Conservation (phyloP, 441 rosid genomes). For the Jatropha multifida region DNA sequence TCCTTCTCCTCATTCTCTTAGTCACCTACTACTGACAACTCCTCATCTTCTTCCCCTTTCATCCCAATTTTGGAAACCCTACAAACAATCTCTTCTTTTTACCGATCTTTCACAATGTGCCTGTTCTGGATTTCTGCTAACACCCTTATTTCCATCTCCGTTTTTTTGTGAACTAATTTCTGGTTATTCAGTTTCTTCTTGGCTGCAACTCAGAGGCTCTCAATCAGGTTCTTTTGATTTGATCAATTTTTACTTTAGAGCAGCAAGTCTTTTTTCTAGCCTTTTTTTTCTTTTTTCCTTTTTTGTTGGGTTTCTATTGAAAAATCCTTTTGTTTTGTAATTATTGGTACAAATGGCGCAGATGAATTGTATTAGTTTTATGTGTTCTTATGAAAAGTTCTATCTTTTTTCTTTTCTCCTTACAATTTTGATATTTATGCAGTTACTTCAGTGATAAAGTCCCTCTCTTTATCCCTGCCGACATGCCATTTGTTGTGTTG, state of each 20-base stretch:
- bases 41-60: slow-evolving; percentile 37
- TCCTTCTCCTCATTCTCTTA: slow-evolving; percentile 17
- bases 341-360: background rate
- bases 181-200: slow-evolving; percentile 7
- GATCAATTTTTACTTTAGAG: background rate
- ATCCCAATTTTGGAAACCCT: slow-evolving; percentile 15
- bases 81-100: slow-evolving; percentile 29
- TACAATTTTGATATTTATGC: background rate
- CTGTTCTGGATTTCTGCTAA: slow-evolving; percentile 18
- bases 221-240: slow-evolving; percentile 16
- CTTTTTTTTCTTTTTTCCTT: background rate
- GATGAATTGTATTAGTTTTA: background rate
- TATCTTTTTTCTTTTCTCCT: background rate
- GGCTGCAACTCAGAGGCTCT: slow-evolving; percentile 5
- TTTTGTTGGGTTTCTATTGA: background rate
- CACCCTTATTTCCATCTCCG: slow-evolving; percentile 17
- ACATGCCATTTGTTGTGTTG: background rate
- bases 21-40: slow-evolving; percentile 58
- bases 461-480: slow-evolving; percentile 7
- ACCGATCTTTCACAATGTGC: slow-evolving; percentile 26
- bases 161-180: background rate
- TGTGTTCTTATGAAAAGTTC: background rate
- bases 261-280: background rate
- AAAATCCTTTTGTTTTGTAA: background rate
- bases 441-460: background rate